phyloP scores from a whole-genome alignment of 2,329 filamentous ascomycete genomes.

The Graphilbum ipis-grandicollis region DNA sequence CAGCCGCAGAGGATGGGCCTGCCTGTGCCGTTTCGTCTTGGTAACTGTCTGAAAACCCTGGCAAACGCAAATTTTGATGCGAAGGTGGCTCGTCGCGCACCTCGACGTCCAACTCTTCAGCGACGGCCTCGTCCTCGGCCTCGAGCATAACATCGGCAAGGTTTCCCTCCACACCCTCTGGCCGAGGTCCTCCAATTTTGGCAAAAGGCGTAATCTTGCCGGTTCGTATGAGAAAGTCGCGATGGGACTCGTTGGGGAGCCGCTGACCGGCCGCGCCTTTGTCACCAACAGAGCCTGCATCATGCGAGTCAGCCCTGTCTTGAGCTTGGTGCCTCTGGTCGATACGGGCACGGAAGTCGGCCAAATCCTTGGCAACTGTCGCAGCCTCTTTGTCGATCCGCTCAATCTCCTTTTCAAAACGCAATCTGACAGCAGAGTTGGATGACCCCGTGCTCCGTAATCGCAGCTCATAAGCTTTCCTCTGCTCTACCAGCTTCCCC shows the following conservation, averaged over 20 bases:
- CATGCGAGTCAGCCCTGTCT: conserved; percentile 16
- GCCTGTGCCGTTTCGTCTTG: too few relatives aligned
- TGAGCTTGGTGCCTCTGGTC: conserved; percentile 41
- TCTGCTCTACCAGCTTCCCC: conserved; percentile 45
- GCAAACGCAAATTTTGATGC: conserved; percentile 55
- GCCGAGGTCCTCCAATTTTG: conserved; percentile 49
- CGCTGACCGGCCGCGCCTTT: conserved; percentile 34
- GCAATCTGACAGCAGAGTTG: conserved; percentile 34
- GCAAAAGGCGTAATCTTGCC: conserved; percentile 97
- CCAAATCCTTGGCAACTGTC: conserved; percentile 52
- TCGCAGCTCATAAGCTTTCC: conserved; percentile 34
- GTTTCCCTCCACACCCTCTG: conserved; percentile 45
- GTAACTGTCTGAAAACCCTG: conserved; percentile 45
- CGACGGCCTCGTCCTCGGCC: conserved; percentile 56
- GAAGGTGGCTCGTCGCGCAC: conserved; percentile 35
- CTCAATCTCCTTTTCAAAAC: conserved; percentile 46
- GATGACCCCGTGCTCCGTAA: conserved; percentile 22
- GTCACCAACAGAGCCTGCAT: conserved; percentile 12
- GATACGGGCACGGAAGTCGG: conserved; percentile 68
- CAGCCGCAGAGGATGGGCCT: conserved; percentile 15
- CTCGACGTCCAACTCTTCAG: conserved; percentile 27
- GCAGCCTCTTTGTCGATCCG: conserved; percentile 37
- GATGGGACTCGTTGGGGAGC: conserved; percentile 63
- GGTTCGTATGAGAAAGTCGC: conserved; percentile 83
- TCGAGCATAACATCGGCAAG: conserved; percentile 65